A percentile compares a stretch with the other conserved stretches of the same genome.
Evolutionary conservation across 78 protist species (phyloP).

Genomic region (Neovahlkampfia damariscottae): DNA sequence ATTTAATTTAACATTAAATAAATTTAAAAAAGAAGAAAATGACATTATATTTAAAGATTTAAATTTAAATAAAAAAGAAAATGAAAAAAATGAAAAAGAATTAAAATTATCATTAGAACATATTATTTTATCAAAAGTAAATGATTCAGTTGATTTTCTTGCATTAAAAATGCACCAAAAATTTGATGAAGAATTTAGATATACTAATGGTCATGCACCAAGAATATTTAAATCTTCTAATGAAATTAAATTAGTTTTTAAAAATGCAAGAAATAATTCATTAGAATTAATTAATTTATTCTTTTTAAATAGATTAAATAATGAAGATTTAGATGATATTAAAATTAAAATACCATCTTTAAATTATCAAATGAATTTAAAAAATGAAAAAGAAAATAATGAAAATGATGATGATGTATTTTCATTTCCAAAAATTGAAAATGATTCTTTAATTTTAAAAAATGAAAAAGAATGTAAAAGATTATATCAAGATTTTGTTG

Average conservation of each 20-base stretch:
- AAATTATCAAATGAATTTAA: background rate
- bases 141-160: background rate
- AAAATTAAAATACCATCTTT: background rate
- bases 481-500: background rate
- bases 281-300: background rate
- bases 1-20: background rate
- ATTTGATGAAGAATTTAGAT: background rate
- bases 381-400: background rate
- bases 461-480: background rate
- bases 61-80: background rate
- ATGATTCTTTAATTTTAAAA: background rate
- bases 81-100: background rate
- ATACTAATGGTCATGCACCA: background rate
- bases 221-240: background rate
- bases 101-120: background rate
- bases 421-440: background rate
- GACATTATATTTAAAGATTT: background rate
- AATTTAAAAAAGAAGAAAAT: background rate
- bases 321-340: too few relatives aligned
- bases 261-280: background rate
- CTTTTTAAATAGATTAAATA: background rate
- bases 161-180: background rate
- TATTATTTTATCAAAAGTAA: background rate
- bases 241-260: background rate
- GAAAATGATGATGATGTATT: background rate